Percentiles rank a stretch among this genome's conserved stretches.
phyloP scores from a whole-genome alignment of 1,139 yeast species.

The Blastobotrys petasosporus region DNA sequence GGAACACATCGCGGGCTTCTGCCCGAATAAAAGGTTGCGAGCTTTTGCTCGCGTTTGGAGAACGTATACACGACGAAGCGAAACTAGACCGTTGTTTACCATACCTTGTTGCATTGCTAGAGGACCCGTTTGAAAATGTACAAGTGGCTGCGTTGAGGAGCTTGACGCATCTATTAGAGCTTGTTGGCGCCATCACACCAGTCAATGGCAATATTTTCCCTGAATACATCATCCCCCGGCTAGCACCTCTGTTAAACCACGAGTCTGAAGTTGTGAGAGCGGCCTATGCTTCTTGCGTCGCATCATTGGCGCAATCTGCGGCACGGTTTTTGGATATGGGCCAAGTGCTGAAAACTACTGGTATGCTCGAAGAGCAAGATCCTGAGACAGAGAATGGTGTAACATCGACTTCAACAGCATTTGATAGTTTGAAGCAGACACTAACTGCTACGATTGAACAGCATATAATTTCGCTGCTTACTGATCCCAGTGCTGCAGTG shows the following conservation, averaged over 20 bases:
- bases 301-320: slow-evolving; percentile 60
- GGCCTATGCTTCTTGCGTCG: slow-evolving; percentile 66
- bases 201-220: slow-evolving; percentile 70
- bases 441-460: slow-evolving; percentile 44
- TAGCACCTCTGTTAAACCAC: slow-evolving; percentile 42
- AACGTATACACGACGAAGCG: slow-evolving; percentile 70
- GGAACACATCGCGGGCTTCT: slow-evolving; percentile 57
- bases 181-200: slow-evolving; percentile 66
- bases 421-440: slow-evolving; percentile 33
- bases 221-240: slow-evolving; percentile 74
- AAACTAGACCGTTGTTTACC: slow-evolving; percentile 85
- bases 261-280: slow-evolving; percentile 47
- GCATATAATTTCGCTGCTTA: slow-evolving; percentile 57
- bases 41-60: slow-evolving; percentile 68
- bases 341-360: slow-evolving; percentile 45
- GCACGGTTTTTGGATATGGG: slow-evolving; percentile 63
- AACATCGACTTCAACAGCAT: slow-evolving; percentile 30
- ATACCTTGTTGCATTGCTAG: slow-evolving; percentile 53
- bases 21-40: slow-evolving; percentile 71
- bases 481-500: slow-evolving; percentile 62
- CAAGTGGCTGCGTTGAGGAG: slow-evolving; percentile 41
- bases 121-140: slow-evolving; percentile 51
- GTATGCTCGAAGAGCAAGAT: slow-evolving; percentile 35
- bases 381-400: slow-evolving; percentile 40
- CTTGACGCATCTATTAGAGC: slow-evolving; percentile 48